Evolutionary conservation across 805 yeast genomes (phyloP).

Genomic region (Spathaspora gorwiae): DNA sequence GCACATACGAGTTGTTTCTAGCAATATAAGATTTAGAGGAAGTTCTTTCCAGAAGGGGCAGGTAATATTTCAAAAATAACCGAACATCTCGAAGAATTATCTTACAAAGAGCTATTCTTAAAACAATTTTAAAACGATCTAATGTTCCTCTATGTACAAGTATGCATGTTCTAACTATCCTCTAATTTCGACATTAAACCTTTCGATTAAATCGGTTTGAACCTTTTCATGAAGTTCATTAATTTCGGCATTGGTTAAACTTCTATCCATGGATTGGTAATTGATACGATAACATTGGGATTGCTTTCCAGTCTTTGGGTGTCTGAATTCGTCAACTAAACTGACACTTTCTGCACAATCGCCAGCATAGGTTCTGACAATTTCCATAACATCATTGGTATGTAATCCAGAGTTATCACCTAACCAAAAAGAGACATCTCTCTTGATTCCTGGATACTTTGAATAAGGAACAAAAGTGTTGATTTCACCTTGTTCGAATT

Average conservation of each 20-base stretch:
- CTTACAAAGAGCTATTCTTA: too few relatives aligned
- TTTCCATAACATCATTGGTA: constrained; percentile 90
- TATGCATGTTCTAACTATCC: constrained; percentile 7
- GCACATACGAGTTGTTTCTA: too few relatives aligned
- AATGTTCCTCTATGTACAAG: constrained; percentile 1
- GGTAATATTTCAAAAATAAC: not conserved
- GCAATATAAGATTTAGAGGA: too few relatives aligned
- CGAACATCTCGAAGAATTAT: not conserved
- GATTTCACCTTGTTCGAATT: constrained; percentile 64
- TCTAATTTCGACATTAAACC: constrained; percentile 55
- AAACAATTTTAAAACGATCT: too few relatives aligned
- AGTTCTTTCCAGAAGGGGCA: too few relatives aligned
- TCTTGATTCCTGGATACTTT: constrained; percentile 76
- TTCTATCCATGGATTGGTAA: constrained; percentile 95
- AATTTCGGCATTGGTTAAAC: constrained; percentile 79
- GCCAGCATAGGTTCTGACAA: constrained; percentile 78
- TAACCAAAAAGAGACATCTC: constrained; percentile 94
- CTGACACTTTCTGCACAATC: constrained; percentile 85
- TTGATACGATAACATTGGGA: constrained; percentile 87
- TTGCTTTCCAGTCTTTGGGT: constrained; percentile 72
- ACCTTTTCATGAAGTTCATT: constrained; percentile 68
- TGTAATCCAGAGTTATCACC: constrained; percentile 52
- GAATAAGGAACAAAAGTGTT: constrained; percentile 82
- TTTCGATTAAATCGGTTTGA: constrained; percentile 48
- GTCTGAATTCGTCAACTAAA: constrained; percentile 74